phyloP scores from a whole-genome alignment of 2,329 filamentous ascomycete genomes.

The Fusarium heterosporum region DNA sequence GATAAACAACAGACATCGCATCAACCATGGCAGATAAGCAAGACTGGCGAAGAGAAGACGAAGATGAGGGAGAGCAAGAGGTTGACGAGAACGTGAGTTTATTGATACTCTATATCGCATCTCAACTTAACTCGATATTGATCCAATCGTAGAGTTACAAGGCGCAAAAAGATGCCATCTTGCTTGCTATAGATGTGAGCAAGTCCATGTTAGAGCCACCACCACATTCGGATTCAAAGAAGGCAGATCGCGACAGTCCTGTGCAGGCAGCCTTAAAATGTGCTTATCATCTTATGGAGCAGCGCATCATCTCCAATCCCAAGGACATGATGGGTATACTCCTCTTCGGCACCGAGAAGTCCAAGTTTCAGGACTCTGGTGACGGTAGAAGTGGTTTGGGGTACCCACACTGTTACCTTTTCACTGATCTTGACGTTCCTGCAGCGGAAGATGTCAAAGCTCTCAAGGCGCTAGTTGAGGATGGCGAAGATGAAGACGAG shows the following conservation, averaged over 20 bases:
- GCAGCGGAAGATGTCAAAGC: slow-evolving; percentile 87
- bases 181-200: slow-evolving; percentile 95
- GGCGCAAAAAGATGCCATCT: slow-evolving; percentile 94
- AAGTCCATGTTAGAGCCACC: slow-evolving; percentile 83
- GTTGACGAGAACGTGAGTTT: slow-evolving; percentile 71
- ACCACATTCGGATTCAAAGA: slow-evolving; percentile 74
- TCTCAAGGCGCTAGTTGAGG: slow-evolving; percentile 80
- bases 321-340: slow-evolving; percentile 97
- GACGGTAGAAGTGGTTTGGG: slow-evolving; percentile 69
- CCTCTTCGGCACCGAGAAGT: slow-evolving; percentile 88
- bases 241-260: slow-evolving; percentile 81
- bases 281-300: slow-evolving; percentile 95
- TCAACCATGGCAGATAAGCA: slow-evolving; percentile 51
- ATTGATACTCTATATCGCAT: slow-evolving; percentile 3
- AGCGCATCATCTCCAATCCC: slow-evolving; percentile 96
- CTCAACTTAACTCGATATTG: slow-evolving; percentile 19
- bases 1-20: slow-evolving; percentile 20
- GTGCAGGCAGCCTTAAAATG: slow-evolving; percentile 89
- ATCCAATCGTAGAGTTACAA: slow-evolving; percentile 77
- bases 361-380: slow-evolving; percentile 78
- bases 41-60: slow-evolving; percentile 64
- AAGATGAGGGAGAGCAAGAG: slow-evolving; percentile 72
- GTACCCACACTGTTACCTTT: slow-evolving; percentile 93
- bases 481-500: slow-evolving; percentile 76
- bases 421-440: slow-evolving; percentile 88